Evolutionary conservation across 1,284 basidiomycete genomes (phyloP).

Genomic region (Ceratobasidium sp.): DNA sequence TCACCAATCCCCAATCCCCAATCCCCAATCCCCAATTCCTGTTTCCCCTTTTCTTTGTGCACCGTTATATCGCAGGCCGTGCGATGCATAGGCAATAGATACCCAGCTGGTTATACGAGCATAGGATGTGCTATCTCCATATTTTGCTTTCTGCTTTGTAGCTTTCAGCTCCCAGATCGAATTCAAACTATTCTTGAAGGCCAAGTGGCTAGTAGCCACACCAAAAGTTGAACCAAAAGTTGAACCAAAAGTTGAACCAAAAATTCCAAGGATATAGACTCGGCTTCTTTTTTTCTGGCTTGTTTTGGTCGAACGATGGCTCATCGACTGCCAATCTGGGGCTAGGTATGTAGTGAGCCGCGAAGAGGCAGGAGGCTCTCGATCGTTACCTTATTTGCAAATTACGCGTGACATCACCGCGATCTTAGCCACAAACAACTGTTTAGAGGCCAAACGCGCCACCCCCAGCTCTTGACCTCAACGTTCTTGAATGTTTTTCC

Average conservation of each 20-base stretch:
- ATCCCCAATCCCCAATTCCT: too few species aligned
- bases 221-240: not conserved
- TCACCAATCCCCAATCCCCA: not conserved
- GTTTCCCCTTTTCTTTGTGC: not conserved
- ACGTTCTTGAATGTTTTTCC: conserved; percentile 44
- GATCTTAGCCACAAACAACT: not conserved
- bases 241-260: too few species aligned
- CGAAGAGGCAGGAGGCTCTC: not conserved
- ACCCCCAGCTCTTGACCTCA: not conserved
- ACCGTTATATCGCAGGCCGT: not conserved
- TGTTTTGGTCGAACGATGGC: too few species aligned
- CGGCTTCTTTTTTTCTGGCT: too few species aligned
- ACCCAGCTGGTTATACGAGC: not conserved
- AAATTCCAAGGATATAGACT: too few species aligned
- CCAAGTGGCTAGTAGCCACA: not conserved
- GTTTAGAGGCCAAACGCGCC: not conserved
- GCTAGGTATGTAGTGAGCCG: too few species aligned
- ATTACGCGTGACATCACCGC: conserved; percentile 6
- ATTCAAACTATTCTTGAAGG: not conserved
- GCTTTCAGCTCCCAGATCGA: not conserved
- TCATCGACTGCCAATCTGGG: too few species aligned
- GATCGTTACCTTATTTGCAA: conserved; percentile 1
- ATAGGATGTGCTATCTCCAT: not conserved
- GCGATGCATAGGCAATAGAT: not conserved
- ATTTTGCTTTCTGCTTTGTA: not conserved